Base-by-base conservation (phyloP, 176 grass and related monocot species). In the Elaeis guineensis region DNA sequence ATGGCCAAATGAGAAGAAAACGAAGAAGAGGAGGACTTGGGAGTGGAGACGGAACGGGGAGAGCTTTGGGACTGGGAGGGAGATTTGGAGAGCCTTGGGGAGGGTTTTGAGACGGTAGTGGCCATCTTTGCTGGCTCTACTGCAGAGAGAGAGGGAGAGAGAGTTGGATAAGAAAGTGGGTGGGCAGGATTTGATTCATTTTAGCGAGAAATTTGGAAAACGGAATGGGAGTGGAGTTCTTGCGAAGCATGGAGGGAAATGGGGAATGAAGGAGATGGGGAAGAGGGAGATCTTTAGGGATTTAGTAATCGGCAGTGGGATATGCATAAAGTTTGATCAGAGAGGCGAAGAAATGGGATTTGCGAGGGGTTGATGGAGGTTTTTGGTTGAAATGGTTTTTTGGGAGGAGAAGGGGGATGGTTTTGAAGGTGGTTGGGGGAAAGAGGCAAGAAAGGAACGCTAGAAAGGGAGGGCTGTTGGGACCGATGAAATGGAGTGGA, bases 1-100 rank as follows among this genome's bases (percentile, higher is more conserved):
- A 97, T 75, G 60, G 92, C 87, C 20, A 89, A 75, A 76, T 90
- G 80, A 30, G 74, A 39, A 2, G 79, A 82, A 24, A 62, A 66
- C 54, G 80, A 81, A 62, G 74, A 78, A 6, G 70, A 22, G 19
- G 76, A 39, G 49, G 29, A 29, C 11, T 51, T 61, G 44, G 69
- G 48, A 50, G 32, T 2, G 48, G 56, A 52, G 21, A 56, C 16
- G 23, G 69, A 52, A 52, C 16, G 22, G 69, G 17, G 2, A 7
- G 44, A 20, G 24, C 25, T 65, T 63, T 44, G 63, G 22, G 61
- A 25, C 11, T 77, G 19, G 69, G 76, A 61, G 32, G 73, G 54
- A 52, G 58, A 55, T 54, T 49, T 75, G 49, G 58, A 72, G 50
- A 76, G 57, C 52, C 78, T 85, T 16, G 67, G 52, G 16, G 66